These are phyloP conservation scores for Trichosporon asahii DNA, from an alignment of 1,284 basidiomycete species.

Conservation along the genomic window DNA sequence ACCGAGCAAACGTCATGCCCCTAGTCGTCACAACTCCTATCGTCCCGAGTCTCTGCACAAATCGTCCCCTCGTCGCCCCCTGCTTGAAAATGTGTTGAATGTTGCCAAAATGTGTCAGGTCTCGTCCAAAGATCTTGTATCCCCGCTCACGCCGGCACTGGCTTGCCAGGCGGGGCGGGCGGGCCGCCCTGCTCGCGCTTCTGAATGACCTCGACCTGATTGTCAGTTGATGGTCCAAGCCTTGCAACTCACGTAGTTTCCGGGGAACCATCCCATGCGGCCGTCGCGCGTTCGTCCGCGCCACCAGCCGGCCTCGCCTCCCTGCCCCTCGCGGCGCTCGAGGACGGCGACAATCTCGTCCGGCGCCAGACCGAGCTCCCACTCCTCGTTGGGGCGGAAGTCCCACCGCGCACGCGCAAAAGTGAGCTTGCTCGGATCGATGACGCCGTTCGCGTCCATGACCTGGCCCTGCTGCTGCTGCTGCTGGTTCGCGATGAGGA, in stretches of 20 bases:
- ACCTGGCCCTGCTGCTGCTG: slow-evolving; percentile 31
- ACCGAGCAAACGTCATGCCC: neutral
- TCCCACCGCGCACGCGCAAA: slow-evolving; percentile 85
- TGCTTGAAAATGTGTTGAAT: neutral
- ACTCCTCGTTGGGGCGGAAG: slow-evolving; percentile 69
- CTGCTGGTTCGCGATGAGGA: slow-evolving; percentile 67
- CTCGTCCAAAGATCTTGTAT: neutral
- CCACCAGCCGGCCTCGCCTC: slow-evolving; percentile 91
- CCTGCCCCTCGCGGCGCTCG: slow-evolving; percentile 73
- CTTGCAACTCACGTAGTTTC: slow-evolving; percentile 66
- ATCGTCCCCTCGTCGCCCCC: neutral
- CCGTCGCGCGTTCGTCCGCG: slow-evolving; percentile 90
- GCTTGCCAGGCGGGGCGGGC: neutral
- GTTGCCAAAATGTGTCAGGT: neutral
- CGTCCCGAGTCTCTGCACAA: neutral
- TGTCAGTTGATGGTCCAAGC: slow-evolving; percentile 2
- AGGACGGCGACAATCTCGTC: slow-evolving; percentile 95
- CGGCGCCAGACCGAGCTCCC: slow-evolving; percentile 77
- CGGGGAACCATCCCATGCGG: slow-evolving; percentile 93
- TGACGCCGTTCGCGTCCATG: slow-evolving; percentile 35
- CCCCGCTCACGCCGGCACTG: neutral
- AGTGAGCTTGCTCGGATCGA: slow-evolving; percentile 62
- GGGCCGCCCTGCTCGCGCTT: slow-evolving; percentile 20
- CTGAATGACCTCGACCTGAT: slow-evolving; percentile 26
- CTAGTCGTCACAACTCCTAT: neutral